Evolutionary conservation across 2,329 filamentous ascomycete species (phyloP), one percentile per base, ranked within the genome.

Genomic region (Delphinella strobiligena): DNA sequence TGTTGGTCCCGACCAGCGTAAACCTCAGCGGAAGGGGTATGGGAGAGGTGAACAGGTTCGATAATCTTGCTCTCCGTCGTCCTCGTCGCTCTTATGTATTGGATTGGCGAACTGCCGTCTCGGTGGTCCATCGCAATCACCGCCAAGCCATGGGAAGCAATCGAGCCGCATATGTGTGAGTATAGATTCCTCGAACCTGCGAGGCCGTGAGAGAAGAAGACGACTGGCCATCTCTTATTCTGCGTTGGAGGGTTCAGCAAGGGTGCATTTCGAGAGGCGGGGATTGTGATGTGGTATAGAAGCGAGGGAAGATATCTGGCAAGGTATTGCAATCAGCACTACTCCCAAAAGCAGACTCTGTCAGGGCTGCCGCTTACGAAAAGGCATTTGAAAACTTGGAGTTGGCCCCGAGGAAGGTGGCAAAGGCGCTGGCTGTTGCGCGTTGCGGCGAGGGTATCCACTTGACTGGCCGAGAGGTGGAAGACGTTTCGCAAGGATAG

Each of bases 161-260:
- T 63, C 0, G 82, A 84, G 12, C 82, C 82, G 14, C 74, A 80
- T 17, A 93, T 63, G 53, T 88, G 80, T n/a, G 83, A 89, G 62
- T 93, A 93, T 9, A 83, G 77, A 52, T 91, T 91, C 48, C 83
- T 73, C 44, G 75, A 80, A 29, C 86, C 86, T 29, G 82, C 86
- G 1, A 93, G 68, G 1, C 86, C 86, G 54, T 93, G 86, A 1
- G 84, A 91, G 61, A 93, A 93, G 46, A 93, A 68, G 65, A 86
- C 78, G 1, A 85, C 81, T 0, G 86, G 85, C 80, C 83, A 91
- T 62, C 75, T 66, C 41, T 67, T 63, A 43, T 43, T 75, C 53
- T 43, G 65, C 44, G 54, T 64, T 2, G 59, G 56, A 16, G 65
- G 57, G 22, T 61, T 54, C 29, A 78, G 69, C 5, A 88, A 59